phyloP scores from a whole-genome alignment of 2,329 filamentous ascomycete genomes.

The Phyllosticta citribraziliensis region DNA sequence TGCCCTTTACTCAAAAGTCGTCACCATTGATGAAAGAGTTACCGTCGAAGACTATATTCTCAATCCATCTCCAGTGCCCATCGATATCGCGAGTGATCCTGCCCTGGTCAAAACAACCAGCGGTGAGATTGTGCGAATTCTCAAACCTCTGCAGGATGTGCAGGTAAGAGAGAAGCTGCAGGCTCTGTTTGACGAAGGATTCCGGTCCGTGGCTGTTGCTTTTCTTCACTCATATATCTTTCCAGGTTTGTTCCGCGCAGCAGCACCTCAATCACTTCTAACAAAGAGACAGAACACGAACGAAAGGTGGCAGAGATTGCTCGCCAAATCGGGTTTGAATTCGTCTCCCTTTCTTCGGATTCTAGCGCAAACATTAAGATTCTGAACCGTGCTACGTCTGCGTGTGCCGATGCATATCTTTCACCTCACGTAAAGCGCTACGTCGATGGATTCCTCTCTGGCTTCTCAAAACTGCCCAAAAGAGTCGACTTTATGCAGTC shows the following conservation, averaged over 20 bases:
- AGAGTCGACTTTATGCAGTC: conserved; percentile 27
- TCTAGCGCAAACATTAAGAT: conserved; percentile 18
- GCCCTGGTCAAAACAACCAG: conserved; percentile 13
- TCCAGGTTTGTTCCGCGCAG: conserved; percentile 8
- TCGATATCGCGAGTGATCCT: conserved; percentile 4
- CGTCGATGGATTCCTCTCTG: conserved; percentile 17
- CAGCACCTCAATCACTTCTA: neutral
- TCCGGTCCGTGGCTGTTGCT: conserved; percentile 27
- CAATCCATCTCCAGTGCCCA: conserved; percentile 12
- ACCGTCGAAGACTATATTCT: conserved; percentile 17
- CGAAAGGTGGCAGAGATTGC: conserved; percentile 19
- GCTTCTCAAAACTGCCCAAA: conserved; percentile 17
- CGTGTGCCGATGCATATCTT: conserved; percentile 21
- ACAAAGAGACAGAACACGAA: conserved; percentile 17
- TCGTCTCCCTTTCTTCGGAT: conserved; percentile 19
- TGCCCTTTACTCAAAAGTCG: conserved; percentile 14
- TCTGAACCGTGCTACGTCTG: conserved; percentile 17
- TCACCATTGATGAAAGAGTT: conserved; percentile 18
- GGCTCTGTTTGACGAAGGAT: conserved; percentile 23
- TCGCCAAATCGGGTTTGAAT: conserved; percentile 19
- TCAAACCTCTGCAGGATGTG: conserved; percentile 11
- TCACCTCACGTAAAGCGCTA: conserved; percentile 18
- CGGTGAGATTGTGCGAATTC: conserved; percentile 15
- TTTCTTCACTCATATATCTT: conserved; percentile 26
- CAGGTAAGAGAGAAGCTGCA: conserved; percentile 13